Conservation (phyloP, 768 basidiomycete species). For the Tylopilus sp. region DNA sequence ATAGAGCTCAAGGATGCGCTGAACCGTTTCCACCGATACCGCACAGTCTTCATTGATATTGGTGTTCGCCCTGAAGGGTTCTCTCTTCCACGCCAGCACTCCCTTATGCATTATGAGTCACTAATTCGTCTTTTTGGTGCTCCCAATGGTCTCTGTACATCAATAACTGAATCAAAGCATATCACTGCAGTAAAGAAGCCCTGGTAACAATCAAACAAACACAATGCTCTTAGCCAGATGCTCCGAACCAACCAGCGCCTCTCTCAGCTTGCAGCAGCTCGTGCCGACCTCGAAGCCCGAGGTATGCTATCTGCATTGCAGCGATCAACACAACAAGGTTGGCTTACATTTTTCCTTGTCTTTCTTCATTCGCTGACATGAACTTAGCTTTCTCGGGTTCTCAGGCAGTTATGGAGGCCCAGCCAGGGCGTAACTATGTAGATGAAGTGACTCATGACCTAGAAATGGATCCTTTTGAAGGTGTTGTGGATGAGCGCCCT, state of each 20-base stretch:
- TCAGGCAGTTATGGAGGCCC: too few species aligned
- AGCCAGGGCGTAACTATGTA: too few species aligned
- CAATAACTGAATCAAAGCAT: conserved; percentile 37
- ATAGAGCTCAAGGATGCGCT: neutral
- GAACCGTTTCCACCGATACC: neutral
- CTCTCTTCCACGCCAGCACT: conserved; percentile 33
- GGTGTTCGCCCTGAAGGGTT: neutral
- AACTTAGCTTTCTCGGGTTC: too few species aligned
- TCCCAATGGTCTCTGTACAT: conserved; percentile 35
- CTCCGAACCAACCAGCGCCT: neutral
- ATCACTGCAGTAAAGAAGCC: conserved; percentile 37
- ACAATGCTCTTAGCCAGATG: conserved; percentile 22
- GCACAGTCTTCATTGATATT: neutral
- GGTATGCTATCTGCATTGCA: neutral
- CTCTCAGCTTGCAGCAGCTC: neutral
- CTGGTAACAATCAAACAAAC: conserved; percentile 27
- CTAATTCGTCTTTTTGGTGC: conserved; percentile 30
- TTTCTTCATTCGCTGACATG: too few species aligned
- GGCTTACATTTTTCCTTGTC: too few species aligned
- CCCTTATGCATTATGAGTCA: conserved; percentile 28
- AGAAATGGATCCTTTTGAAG: too few species aligned
- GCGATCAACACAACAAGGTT: neutral
- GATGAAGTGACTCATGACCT: neutral
- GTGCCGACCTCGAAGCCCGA: neutral
- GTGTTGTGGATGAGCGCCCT: neutral